Conservation (phyloP, 345 rosid genomes). For the Cardamine chenopodiifolia region DNA sequence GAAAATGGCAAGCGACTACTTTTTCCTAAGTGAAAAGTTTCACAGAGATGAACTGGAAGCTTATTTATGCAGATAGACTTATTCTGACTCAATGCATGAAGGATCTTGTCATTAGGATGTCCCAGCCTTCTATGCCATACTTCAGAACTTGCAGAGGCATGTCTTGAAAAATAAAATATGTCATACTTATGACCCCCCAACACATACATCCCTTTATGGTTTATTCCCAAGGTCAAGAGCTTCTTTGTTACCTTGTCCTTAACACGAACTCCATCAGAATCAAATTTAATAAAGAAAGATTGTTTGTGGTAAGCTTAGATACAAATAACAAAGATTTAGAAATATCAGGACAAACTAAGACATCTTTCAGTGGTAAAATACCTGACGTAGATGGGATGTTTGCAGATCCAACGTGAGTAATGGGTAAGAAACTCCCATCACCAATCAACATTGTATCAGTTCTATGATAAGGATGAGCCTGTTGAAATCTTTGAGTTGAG, state of each 20-base stretch:
- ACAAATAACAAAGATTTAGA: neutral
- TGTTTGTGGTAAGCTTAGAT: neutral
- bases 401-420: neutral
- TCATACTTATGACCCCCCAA: too few species aligned
- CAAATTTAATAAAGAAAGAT: neutral
- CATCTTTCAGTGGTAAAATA: neutral
- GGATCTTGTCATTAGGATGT: too few species aligned
- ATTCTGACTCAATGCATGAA: too few species aligned
- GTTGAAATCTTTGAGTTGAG: too few species aligned
- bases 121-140: too few species aligned
- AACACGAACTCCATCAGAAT: neutral
- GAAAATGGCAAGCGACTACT: accelerated
- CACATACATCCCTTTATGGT: too few species aligned
- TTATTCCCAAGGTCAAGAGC: neutral
- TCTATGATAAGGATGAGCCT: accelerated
- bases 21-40: neutral
- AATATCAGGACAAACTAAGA: neutral
- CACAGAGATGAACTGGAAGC: neutral
- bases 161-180: too few species aligned
- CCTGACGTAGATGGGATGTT: neutral
- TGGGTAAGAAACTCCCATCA: neutral
- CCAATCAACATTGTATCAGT: neutral
- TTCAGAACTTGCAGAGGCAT: too few species aligned
- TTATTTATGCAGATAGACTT: too few species aligned
- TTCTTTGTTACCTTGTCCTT: neutral